A percentile compares a stretch with the other conserved stretches of the same genome.
phyloP scores from a whole-genome alignment of 1,284 basidiomycete genomes.

The Trichosporon inkin region DNA sequence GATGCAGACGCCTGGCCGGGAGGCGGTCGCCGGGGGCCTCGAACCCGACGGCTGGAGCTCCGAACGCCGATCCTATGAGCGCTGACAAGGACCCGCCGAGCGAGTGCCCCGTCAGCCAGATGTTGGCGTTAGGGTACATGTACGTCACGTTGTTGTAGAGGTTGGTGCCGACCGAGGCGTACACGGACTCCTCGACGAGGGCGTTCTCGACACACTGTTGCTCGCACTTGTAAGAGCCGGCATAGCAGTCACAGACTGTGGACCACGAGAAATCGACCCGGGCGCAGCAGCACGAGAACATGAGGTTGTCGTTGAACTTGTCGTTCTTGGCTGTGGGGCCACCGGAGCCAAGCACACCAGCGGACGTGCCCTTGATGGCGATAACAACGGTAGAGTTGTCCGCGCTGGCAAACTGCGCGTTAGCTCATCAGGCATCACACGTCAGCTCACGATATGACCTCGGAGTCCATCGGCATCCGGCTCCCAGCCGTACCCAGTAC shows the following conservation, averaged over 20 bases:
- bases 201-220: conserved; percentile 75
- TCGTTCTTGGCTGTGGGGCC: conserved; percentile 86
- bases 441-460: conserved; percentile 65
- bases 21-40: conserved; percentile 88
- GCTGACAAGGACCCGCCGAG: conserved; percentile 81
- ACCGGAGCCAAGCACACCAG: conserved; percentile 69
- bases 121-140: conserved; percentile 85
- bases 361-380: conserved; percentile 90
- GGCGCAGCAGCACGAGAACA: conserved; percentile 98
- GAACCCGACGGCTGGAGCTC: conserved; percentile 82
- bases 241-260: conserved; percentile 87
- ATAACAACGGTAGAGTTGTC: conserved; percentile 84
- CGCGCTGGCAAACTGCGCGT: conserved; percentile 62
- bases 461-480: conserved; percentile 79
- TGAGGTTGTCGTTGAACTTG: conserved; percentile 90
- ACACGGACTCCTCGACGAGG: conserved; percentile 76
- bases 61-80: conserved; percentile 86
- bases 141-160: conserved; percentile 90
- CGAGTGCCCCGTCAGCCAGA: conserved; percentile 91
- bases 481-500: conserved; percentile 89
- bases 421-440: not conserved
- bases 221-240: conserved; percentile 76
- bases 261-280: conserved; percentile 91
- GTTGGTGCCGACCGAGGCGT: conserved; percentile 69
- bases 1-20: conserved; percentile 77